Percentiles rank a stretch among this genome's conserved stretches.
These are phyloP conservation scores for Coemansia sp. DNA, from an alignment of 192 early-diverging fungal genomes.

Conservation along the genomic window DNA sequence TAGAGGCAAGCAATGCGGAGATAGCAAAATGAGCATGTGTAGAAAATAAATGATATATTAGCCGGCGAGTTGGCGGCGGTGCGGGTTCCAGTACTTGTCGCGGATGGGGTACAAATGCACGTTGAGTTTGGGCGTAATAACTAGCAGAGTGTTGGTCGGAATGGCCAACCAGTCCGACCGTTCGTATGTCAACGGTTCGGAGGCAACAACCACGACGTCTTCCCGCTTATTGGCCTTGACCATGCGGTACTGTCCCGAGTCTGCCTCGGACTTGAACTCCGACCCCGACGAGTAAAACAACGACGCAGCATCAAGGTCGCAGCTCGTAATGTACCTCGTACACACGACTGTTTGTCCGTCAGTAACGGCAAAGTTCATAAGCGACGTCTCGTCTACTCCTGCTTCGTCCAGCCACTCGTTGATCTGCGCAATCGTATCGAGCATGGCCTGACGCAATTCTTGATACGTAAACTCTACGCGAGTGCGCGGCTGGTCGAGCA, in stretches of 20 bases:
- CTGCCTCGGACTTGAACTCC: slow-evolving; percentile 57
- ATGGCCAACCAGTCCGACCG: slow-evolving; percentile 79
- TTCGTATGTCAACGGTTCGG: slow-evolving; percentile 79
- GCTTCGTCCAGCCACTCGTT: slow-evolving; percentile 69
- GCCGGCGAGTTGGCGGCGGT: slow-evolving; percentile 8
- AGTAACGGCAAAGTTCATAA: slow-evolving; percentile 83
- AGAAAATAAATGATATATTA: background rate
- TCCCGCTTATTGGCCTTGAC: slow-evolving; percentile 65
- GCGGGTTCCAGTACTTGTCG: slow-evolving; percentile 62
- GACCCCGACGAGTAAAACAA: slow-evolving; percentile 81
- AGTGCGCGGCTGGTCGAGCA: slow-evolving; percentile 52
- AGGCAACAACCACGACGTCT: slow-evolving; percentile 78
- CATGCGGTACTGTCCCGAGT: slow-evolving; percentile 73
- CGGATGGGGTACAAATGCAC: slow-evolving; percentile 73
- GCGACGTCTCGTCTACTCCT: slow-evolving; percentile 57
- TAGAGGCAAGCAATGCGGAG: background rate
- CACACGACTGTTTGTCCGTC: slow-evolving; percentile 75
- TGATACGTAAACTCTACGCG: slow-evolving; percentile 57
- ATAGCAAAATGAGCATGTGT: background rate
- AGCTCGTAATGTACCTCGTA: slow-evolving; percentile 71
- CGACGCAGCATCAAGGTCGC: slow-evolving; percentile 67
- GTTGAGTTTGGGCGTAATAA: slow-evolving; percentile 74
- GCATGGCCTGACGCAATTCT: slow-evolving; percentile 69
- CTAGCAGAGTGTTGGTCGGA: slow-evolving; percentile 71
- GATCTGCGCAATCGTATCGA: slow-evolving; percentile 71